Conservation (phyloP, 768 basidiomycete genomes). For the Russula sp. region DNA sequence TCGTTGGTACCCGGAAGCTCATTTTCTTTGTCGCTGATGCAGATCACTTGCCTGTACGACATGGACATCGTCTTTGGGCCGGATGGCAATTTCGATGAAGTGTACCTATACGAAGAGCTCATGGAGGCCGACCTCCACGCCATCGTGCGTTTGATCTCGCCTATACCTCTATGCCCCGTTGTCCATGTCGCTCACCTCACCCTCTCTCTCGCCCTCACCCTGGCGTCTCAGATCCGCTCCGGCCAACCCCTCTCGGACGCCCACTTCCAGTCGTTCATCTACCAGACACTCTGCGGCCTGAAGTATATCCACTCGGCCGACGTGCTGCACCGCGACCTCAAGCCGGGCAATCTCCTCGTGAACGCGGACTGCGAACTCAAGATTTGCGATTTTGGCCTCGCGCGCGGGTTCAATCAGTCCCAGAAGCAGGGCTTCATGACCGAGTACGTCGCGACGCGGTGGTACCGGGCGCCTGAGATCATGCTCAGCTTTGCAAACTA, state of each 20-base stretch:
- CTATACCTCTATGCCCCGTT: too few relatives aligned
- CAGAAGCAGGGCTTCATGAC: constrained; percentile 97
- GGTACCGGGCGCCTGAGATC: constrained; percentile 99
- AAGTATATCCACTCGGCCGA: constrained; percentile 99
- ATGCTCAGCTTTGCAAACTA: constrained; percentile 97
- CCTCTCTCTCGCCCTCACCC: too few relatives aligned
- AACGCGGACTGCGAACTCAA: constrained; percentile 98
- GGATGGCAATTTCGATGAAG: constrained; percentile 90
- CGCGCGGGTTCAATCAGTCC: constrained; percentile 86
- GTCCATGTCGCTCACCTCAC: background rate
- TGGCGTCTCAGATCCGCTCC: constrained; percentile 58
- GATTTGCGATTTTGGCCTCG: constrained; percentile 98
- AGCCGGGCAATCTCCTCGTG: constrained; percentile 91
- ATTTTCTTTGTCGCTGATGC: background rate
- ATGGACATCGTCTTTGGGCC: constrained; percentile 97
- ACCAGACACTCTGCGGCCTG: constrained; percentile 95
- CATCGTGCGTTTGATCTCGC: constrained; percentile 53
- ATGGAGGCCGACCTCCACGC: constrained; percentile 99
- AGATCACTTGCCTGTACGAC: constrained; percentile 97
- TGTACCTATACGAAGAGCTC: constrained; percentile 94
- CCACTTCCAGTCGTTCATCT: constrained; percentile 94
- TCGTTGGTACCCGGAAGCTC: background rate
- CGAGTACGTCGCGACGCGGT: constrained; percentile 97
- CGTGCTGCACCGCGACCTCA: constrained; percentile 93
- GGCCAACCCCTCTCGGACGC: constrained; percentile 86